Evolutionary conservation across 1,139 yeast species (phyloP).

Genomic region (Zygosaccharomyces sapae): DNA sequence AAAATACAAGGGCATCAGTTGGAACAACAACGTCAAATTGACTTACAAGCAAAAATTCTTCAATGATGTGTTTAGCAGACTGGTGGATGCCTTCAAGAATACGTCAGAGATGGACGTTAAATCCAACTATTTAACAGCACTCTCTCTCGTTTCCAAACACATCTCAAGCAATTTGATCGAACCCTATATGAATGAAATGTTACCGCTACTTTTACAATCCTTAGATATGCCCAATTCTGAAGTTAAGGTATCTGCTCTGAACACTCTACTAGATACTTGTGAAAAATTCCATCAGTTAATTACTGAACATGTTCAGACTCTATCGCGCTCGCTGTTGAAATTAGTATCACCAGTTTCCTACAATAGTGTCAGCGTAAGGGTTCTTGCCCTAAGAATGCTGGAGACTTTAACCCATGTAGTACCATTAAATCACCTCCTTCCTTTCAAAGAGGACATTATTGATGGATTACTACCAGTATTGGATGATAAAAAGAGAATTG

Average conservation of each 20-base stretch:
- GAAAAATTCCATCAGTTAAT: conserved; percentile 51
- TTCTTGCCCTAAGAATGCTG: conserved; percentile 55
- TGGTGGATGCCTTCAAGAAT: conserved; percentile 42
- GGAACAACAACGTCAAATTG: conserved; percentile 54
- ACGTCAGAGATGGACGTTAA: conserved; percentile 33
- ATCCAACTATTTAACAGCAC: conserved; percentile 55
- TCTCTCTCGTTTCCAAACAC: conserved; percentile 63
- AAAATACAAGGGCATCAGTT: conserved; percentile 49
- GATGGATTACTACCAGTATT: conserved; percentile 48
- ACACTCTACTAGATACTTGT: conserved; percentile 50
- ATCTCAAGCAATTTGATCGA: conserved; percentile 58
- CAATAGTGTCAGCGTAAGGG: conserved; percentile 47
- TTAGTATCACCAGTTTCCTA: conserved; percentile 35
- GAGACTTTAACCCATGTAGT: conserved; percentile 42
- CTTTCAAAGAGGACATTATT: conserved; percentile 51
- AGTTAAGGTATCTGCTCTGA: conserved; percentile 57
- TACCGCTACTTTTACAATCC: conserved; percentile 71
- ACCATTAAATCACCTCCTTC: conserved; percentile 45
- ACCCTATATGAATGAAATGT: conserved; percentile 56
- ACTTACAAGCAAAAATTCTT: conserved; percentile 79
- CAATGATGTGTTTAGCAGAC: conserved; percentile 48
- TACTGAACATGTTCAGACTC: conserved; percentile 49
- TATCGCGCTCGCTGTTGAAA: conserved; percentile 53
- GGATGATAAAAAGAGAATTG: conserved; percentile 70
- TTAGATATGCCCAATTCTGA: conserved; percentile 47